phyloP scores from a whole-genome alignment of 1,284 basidiomycete species.

The Hymenochaete sp. region DNA sequence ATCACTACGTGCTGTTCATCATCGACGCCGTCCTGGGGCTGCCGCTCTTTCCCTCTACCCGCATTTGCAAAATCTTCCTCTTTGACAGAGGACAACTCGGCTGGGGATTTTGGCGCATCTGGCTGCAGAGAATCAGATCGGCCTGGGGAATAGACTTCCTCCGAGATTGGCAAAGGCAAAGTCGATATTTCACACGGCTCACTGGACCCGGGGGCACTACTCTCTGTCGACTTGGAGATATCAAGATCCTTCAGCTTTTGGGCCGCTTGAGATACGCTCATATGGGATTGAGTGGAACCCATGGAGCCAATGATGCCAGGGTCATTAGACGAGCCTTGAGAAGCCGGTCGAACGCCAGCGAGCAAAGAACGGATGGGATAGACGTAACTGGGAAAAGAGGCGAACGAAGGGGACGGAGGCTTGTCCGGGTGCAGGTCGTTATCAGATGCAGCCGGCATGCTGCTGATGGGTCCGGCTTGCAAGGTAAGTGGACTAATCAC shows the following conservation, averaged over 20 bases:
- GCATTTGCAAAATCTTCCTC: not conserved
- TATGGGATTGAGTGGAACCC: not conserved
- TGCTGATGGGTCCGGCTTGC: no score
- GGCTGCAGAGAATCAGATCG: no score
- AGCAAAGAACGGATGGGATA: constrained; percentile 30
- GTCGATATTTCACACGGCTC: not conserved
- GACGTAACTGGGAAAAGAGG: constrained; percentile 20
- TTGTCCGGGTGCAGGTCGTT: no score
- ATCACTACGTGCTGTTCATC: constrained; percentile 8
- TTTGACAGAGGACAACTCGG: not conserved
- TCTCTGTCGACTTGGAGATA: not conserved
- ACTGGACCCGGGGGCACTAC: not conserved
- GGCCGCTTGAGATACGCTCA: constrained; percentile 5
- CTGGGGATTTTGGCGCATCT: not conserved
- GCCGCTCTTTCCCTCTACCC: not conserved
- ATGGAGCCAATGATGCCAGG: constrained; percentile 3
- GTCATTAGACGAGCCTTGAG: constrained; percentile 12
- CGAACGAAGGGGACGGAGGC: not conserved
- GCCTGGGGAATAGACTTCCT: not conserved
- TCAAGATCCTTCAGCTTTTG: not conserved
- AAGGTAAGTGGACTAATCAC: no score
- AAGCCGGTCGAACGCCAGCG: constrained; percentile 24
- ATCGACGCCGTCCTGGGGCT: not conserved
- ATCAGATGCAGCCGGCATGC: no score
- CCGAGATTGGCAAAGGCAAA: not conserved